Conservation (phyloP, 495 filamentous ascomycete species). For the Penicillium soppii region DNA sequence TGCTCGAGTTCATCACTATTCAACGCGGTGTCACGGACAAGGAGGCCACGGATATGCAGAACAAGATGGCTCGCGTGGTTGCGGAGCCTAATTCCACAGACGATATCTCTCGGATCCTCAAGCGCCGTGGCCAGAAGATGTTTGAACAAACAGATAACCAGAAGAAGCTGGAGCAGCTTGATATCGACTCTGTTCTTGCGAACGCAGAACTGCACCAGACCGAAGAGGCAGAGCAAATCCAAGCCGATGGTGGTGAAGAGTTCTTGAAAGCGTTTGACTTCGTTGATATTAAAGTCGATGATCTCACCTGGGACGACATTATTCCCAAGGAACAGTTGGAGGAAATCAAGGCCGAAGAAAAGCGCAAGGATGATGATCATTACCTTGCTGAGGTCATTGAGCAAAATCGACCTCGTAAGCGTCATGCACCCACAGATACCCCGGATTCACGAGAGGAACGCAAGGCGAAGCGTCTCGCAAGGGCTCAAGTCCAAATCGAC, state of each 20-base stretch:
- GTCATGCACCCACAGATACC: conserved; percentile 65
- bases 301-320: conserved; percentile 94
- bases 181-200: conserved; percentile 94
- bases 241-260: conserved; percentile 88
- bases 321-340: conserved; percentile 92
- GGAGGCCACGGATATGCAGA: conserved; percentile 68
- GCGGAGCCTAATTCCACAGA: conserved; percentile 81
- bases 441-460: conserved; percentile 78
- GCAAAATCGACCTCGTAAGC: conserved; percentile 83
- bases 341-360: conserved; percentile 83
- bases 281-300: conserved; percentile 90
- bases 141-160: conserved; percentile 97
- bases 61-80: conserved; percentile 60
- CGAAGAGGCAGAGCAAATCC: conserved; percentile 83
- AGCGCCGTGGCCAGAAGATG: conserved; percentile 92
- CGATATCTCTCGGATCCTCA: conserved; percentile 90
- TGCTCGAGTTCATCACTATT: conserved; percentile 98
- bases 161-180: conserved; percentile 93
- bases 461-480: conserved; percentile 87
- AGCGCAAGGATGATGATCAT: conserved; percentile 74
- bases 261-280: conserved; percentile 88
- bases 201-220: conserved; percentile 96
- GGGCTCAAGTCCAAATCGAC: conserved; percentile 66
- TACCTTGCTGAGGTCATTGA: conserved; percentile 82
- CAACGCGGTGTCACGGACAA: conserved; percentile 94